Percentiles rank a stretch among this genome's conserved stretches.
phyloP scores from a whole-genome alignment of 768 basidiomycete species.

The Amanita pallidorosea region DNA sequence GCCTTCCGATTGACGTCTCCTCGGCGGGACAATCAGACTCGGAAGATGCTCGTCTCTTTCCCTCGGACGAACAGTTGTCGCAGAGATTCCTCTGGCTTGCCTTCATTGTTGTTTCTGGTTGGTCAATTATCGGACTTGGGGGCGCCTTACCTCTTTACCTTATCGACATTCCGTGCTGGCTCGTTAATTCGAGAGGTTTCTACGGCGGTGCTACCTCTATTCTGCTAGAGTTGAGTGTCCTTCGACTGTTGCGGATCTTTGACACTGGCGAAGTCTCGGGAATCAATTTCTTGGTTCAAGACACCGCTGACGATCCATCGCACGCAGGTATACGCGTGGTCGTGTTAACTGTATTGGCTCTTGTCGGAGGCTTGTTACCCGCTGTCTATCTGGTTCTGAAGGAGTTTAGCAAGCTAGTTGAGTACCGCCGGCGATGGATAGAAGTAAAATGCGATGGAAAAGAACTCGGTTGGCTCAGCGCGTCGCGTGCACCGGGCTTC shows the following conservation, averaged over 20 bases:
- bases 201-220: conserved; percentile 56
- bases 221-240: conserved; percentile 66
- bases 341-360: conserved; percentile 49
- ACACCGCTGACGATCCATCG: conserved; percentile 24
- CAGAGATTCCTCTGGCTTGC: conserved; percentile 64
- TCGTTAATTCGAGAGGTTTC: conserved; percentile 29
- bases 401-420: conserved; percentile 49
- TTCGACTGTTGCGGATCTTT: conserved; percentile 58
- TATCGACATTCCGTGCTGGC: conserved; percentile 56
- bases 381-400: conserved; percentile 52
- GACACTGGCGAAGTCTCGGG: conserved; percentile 29
- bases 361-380: conserved; percentile 54
- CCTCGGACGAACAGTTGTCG: conserved; percentile 64
- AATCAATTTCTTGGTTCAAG: conserved; percentile 21
- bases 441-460: conserved; percentile 52
- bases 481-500: conserved; percentile 52
- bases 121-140: conserved; percentile 60
- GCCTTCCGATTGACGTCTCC: conserved; percentile 43
- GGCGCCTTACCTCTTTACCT: conserved; percentile 68
- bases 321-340: conserved; percentile 56
- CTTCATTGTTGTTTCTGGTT: conserved; percentile 51
- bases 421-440: conserved; percentile 49
- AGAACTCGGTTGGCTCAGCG: conserved; percentile 71
- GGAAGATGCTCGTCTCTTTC: conserved; percentile 47
- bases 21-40: conserved; percentile 39